phyloP scores from a whole-genome alignment of 768 basidiomycete genomes.

The Strobilomyces dryophilus region DNA sequence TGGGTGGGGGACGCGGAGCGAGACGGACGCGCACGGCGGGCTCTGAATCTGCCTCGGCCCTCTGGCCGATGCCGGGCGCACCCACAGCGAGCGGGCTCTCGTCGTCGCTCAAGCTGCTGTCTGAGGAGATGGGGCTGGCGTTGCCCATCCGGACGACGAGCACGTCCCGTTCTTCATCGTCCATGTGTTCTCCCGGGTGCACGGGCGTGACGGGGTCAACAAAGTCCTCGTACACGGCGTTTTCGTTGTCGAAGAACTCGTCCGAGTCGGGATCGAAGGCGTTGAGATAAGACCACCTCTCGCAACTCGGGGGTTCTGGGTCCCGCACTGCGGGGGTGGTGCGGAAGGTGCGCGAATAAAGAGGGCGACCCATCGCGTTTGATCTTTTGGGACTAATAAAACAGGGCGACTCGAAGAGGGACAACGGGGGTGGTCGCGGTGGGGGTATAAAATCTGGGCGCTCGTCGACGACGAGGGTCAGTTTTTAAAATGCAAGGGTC shows the following conservation, averaged over 20 bases:
- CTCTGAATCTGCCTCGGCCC: slow-evolving; percentile 12
- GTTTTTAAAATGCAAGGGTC: slow-evolving; percentile 15
- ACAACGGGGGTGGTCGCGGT: not conserved
- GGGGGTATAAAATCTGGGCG: slow-evolving; percentile 10
- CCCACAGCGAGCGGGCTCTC: slow-evolving; percentile 49
- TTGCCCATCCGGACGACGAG: slow-evolving; percentile 28
- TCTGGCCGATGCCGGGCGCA: slow-evolving; percentile 25
- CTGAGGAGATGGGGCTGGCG: slow-evolving; percentile 36
- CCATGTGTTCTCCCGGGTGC: slow-evolving; percentile 9
- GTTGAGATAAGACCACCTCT: slow-evolving; percentile 63
- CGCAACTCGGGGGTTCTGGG: slow-evolving; percentile 39
- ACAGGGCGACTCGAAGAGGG: slow-evolving; percentile 14
- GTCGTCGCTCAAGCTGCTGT: slow-evolving; percentile 42
- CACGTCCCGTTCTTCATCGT: slow-evolving; percentile 32
- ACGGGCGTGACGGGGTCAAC: slow-evolving; percentile 36
- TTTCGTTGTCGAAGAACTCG: slow-evolving; percentile 61
- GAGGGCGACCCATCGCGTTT: slow-evolving; percentile 51
- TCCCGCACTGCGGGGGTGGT: slow-evolving; percentile 41
- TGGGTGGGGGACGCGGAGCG: slow-evolving; percentile 11
- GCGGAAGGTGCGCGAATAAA: slow-evolving; percentile 46
- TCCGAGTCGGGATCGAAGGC: slow-evolving; percentile 80
- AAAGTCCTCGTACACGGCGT: slow-evolving; percentile 62
- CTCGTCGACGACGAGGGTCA: not conserved
- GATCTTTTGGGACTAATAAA: slow-evolving; percentile 24
- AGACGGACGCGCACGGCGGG: slow-evolving; percentile 24